These are phyloP conservation scores for Margaritispora aquatica DNA, from an alignment of 495 filamentous ascomycete genomes.

Conservation along the genomic window DNA sequence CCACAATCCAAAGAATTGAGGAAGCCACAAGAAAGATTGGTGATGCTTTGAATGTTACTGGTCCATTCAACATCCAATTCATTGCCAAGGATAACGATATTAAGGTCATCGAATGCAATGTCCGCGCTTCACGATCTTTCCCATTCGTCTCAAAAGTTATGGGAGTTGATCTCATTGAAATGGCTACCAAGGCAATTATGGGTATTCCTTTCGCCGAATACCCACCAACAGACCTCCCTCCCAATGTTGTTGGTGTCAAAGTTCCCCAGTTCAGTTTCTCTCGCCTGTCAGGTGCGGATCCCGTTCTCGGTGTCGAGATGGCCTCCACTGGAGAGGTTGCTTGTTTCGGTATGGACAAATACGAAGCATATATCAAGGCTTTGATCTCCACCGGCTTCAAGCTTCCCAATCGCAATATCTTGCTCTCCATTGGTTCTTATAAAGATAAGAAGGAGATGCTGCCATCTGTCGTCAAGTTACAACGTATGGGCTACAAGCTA, in stretches of 20 bases:
- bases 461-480: slow-evolving; percentile 81
- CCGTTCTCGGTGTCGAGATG: slow-evolving; percentile 97
- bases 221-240: slow-evolving; percentile 64
- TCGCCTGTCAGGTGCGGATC: slow-evolving; percentile 89
- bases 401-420: slow-evolving; percentile 89
- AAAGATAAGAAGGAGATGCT: slow-evolving; percentile 98
- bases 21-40: slow-evolving; percentile 95
- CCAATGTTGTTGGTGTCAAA: slow-evolving; percentile 91
- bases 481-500: slow-evolving; percentile 84
- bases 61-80: slow-evolving; percentile 98
- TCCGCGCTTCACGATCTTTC: slow-evolving; percentile 91
- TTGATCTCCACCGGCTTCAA: slow-evolving; percentile 93
- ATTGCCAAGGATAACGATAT: slow-evolving; percentile 99
- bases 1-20: slow-evolving; percentile 85
- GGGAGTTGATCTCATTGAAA: slow-evolving; percentile 96
- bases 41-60: slow-evolving; percentile 89
- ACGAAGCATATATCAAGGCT: slow-evolving; percentile 95
- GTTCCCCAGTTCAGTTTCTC: slow-evolving; percentile 99
- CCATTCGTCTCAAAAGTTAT: slow-evolving; percentile 98
- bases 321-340: slow-evolving; percentile 97
- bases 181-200: slow-evolving; percentile 98
- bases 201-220: slow-evolving; percentile 76
- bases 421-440: slow-evolving; percentile 92
- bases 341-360: slow-evolving; percentile 91
- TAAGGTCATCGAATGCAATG: slow-evolving; percentile 99